Evolutionary conservation across 2,329 filamentous ascomycete genomes (phyloP), one percentile per base, ranked within the genome.

Genomic region (Claviceps sp.): DNA sequence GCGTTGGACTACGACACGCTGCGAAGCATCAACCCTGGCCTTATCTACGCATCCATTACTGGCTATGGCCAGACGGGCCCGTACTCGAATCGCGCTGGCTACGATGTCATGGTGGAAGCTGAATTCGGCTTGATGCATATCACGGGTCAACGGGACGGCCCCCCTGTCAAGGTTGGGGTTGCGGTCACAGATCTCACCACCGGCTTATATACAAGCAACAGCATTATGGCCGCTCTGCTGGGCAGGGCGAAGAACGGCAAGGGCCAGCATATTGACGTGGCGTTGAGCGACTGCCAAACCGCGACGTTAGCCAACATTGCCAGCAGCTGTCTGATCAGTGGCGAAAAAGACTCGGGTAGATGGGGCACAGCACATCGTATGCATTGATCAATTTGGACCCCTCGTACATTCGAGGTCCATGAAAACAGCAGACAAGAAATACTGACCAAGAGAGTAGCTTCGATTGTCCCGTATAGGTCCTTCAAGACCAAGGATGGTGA

Each of bases 41-140:
- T 98, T 47, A 87, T 98, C 59, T 98, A 98, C 64, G 89, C 91
- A 14, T 95, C 89, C 59, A 95, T 98, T 60, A 98, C 93, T 0
- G 93, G 93, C 1, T 98, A 97, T 64, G 93, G 93, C 2, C 93
- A 98, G 65, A 95, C 87, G 1, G 93, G 93, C 0, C 93, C 93
- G 0, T 95, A 95, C 68, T 81, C 84, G 5, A 80, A 82, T 57
- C 79, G 93, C 14, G 89, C 93, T 3, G 93, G 93, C 4, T 98
- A 98, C 74, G 93, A 98, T 68, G 93, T 98, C 59, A 98, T 98
- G 91, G 91, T 98, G 11, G 93, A 98, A 72, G 93, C 93, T 54
- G 93, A 97, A 66, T 90, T 98, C 70, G 93, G 93, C 1, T 72
- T 98, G 52, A 98, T 98, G 93, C 93, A 98, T 70, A 97, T 98